Evolutionary conservation across 768 basidiomycete genomes (phyloP), one percentile per base, ranked within the genome.

Genomic region (Ephemerocybe angulata): DNA sequence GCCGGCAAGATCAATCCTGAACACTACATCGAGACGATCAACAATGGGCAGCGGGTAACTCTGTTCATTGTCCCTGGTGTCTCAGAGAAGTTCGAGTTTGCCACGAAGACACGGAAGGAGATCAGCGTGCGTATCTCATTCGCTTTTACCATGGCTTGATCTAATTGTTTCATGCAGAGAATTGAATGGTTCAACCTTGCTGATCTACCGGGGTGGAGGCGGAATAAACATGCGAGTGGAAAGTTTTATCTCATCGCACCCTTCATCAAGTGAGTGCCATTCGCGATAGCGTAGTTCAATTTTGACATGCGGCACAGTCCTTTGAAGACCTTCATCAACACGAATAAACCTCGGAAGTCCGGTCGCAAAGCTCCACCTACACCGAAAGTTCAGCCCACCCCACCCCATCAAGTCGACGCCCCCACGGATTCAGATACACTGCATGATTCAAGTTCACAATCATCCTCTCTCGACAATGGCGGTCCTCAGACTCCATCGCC

Each of bases 171-270:
- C 33, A 7, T 10, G 21, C 66, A 98, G 95, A 92, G 91, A 77
- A 98, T 98, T 61, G 88, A 94, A 66, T 99, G 97, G 97, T 97
- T 97, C 71, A 84, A 77, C 56, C 74, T 98, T 49, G 77, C 79
- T 19, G 93, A 98, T 67, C 76, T 99, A 8, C 97, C 96, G 1
- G 93, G 91, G 0, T 99, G 95, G 95, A 93, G 83, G 67, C 83
- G 83, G 62, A 87, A 81, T 66, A 89, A 81, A 64, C 74, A 79
- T 31, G 75, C 73, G 54, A 78, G 77, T 15, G 87, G 89, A 38
- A 93, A 90, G 68, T 98, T 97, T 70, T 99, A 97, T 73, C 77
- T 98, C 64, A 93, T 98, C 33, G 84, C 93, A 1, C 95, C 96
- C 3, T 97, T 98, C 73, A 93, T 99, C 61, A 79, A 75, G 90